phyloP scores from a whole-genome alignment of 257 asterid species.

The Solanum clarkiae region DNA sequence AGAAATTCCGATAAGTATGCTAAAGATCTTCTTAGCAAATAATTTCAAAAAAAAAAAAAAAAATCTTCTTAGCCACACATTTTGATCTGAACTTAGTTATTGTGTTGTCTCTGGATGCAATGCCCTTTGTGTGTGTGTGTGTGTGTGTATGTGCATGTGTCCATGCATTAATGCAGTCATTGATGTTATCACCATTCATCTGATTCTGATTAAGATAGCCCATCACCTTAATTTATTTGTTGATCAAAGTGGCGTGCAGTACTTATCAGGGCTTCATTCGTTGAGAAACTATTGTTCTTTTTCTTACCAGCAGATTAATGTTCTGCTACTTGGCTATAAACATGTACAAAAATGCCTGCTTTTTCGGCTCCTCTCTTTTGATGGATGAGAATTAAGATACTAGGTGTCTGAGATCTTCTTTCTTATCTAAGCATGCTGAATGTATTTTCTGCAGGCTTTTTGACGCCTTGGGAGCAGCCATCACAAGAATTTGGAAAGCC shows the following conservation, averaged over 20 bases:
- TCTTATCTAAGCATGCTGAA: neutral
- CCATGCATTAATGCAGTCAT: neutral
- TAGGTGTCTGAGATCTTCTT: neutral
- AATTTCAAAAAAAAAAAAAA: neutral
- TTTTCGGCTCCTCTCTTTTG: neutral
- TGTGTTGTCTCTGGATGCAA: neutral
- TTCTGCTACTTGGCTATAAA: neutral
- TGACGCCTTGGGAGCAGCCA: slow-evolving; percentile 49
- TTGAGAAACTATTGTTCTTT: neutral
- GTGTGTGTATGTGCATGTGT: neutral
- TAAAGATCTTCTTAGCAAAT: neutral
- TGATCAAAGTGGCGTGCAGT: neutral
- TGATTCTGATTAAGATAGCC: neutral
- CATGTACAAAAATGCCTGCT: neutral
- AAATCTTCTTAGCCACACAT: neutral
- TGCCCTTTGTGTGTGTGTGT: neutral
- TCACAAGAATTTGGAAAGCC: slow-evolving; percentile 43
- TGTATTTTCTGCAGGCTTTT: slow-evolving; percentile 22
- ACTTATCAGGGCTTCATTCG: neutral
- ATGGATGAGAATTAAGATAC: neutral
- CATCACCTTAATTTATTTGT: neutral
- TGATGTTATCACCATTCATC: neutral
- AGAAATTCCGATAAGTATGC: slow-evolving; percentile 86
- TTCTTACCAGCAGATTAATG: neutral
- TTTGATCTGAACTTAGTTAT: neutral